A percentile compares a stretch with the other conserved stretches of the same genome.
These are phyloP conservation scores for Rhipidocladum racemiflorum DNA, from an alignment of 176 grass and related monocot species.

Conservation along the genomic window DNA sequence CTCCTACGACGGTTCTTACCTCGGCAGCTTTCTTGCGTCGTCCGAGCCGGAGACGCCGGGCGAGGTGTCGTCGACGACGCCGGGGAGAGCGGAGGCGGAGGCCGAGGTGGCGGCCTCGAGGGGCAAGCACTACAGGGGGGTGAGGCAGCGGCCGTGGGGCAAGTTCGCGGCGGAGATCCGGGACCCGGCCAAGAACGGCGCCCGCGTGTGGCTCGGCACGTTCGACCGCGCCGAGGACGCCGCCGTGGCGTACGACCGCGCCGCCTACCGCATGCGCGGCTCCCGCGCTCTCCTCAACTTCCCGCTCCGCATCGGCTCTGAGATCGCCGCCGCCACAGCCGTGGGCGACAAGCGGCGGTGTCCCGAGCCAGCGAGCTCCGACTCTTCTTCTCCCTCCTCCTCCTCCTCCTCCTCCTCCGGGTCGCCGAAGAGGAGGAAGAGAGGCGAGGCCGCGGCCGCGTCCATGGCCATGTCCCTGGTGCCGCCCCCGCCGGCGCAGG, in stretches of 20 bases:
- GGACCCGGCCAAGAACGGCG: conserved; percentile 83
- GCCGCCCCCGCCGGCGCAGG: conserved; percentile 3
- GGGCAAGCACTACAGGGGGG: conserved; percentile 70
- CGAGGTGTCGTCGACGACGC: neutral
- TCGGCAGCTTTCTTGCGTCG: conserved; percentile 11
- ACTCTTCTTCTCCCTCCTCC: conserved; percentile 26
- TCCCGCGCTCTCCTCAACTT: conserved; percentile 87
- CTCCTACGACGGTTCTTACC: conserved; percentile 17
- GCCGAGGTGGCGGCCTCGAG: neutral
- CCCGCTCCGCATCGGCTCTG: conserved; percentile 68
- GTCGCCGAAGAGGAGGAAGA: conserved; percentile 64
- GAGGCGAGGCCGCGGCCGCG: conserved; percentile 46
- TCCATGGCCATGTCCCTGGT: conserved; percentile 41
- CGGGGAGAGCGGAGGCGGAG: neutral
- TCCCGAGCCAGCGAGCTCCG: conserved; percentile 23
- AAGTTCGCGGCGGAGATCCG: conserved; percentile 97
- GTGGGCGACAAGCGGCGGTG: conserved; percentile 33
- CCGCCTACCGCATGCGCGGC: conserved; percentile 89
- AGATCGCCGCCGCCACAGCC: conserved; percentile 14
- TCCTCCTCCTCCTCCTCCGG: conserved; percentile 29
- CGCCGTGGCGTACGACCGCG: conserved; percentile 86
- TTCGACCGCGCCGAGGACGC: conserved; percentile 90
- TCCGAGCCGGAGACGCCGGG: neutral
- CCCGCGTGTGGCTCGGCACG: conserved; percentile 92
- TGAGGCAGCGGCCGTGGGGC: conserved; percentile 94